A percentile compares a stretch with the other conserved stretches of the same genome.
Evolutionary conservation across 345 rosid genomes (phyloP).

Genomic region (Eucalyptus curtisii): DNA sequence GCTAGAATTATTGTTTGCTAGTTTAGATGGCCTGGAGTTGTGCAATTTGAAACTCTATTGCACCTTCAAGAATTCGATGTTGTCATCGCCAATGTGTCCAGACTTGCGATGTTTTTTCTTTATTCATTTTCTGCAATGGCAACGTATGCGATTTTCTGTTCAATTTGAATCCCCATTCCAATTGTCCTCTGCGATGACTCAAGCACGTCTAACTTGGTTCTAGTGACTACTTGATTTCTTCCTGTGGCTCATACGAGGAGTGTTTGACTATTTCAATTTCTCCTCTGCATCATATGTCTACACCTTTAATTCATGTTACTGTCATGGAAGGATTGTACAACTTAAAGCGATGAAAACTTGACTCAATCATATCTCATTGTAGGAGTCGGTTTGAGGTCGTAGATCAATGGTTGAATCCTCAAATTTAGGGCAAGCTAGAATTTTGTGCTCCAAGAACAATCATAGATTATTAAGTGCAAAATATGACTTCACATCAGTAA

Average conservation of each 20-base stretch:
- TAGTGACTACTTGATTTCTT: not conserved
- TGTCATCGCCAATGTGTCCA: not conserved
- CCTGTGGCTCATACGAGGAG: not conserved
- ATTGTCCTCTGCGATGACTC: not conserved
- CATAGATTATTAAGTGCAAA: not conserved
- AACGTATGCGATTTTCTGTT: not conserved
- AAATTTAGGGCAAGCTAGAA: not conserved
- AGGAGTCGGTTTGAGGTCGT: not conserved
- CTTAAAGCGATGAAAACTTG: not conserved
- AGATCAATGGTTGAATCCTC: not conserved
- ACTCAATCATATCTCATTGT: not conserved
- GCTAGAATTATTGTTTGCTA: not conserved
- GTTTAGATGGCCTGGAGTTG: not conserved
- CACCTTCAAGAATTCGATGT: not conserved
- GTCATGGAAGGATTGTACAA: too few species aligned
- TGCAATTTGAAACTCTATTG: not conserved
- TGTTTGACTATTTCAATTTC: not conserved
- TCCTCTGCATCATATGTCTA: not conserved
- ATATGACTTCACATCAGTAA: not conserved
- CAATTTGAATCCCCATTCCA: not conserved
- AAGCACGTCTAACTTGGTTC: not conserved
- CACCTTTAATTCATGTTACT: not conserved
- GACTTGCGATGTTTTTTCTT: not conserved
- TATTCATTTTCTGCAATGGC: not conserved
- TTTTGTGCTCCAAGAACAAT: not conserved